phyloP scores from a whole-genome alignment of 1,284 basidiomycete genomes.

The Apiotrichum sp. region DNA sequence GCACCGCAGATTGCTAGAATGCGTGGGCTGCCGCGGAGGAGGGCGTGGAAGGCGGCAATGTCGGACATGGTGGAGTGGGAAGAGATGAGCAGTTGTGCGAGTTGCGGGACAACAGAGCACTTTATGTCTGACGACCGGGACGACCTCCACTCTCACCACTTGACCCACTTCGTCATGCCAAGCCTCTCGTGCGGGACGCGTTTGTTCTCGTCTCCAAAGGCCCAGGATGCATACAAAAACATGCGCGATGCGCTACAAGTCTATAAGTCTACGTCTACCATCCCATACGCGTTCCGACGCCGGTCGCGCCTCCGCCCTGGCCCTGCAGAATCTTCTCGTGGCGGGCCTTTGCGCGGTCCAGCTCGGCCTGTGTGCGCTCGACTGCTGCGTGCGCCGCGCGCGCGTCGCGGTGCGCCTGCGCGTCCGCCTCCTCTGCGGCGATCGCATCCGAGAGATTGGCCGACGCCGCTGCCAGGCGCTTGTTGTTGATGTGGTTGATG shows the following conservation, averaged over 20 bases:
- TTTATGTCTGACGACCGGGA: too few species aligned
- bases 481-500: constrained; percentile 39
- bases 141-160: too few species aligned
- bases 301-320: constrained; percentile 30
- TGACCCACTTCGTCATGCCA: too few species aligned
- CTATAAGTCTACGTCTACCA: too few species aligned
- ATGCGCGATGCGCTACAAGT: too few species aligned
- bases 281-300: constrained; percentile 35
- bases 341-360: constrained; percentile 3
- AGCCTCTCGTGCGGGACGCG: too few species aligned
- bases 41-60: constrained; percentile 10
- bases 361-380: background rate
- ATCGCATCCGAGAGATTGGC: constrained; percentile 16
- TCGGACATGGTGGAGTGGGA: constrained; percentile 12
- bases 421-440: background rate
- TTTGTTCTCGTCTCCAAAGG: too few species aligned
- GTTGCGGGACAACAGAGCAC: too few species aligned
- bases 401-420: background rate
- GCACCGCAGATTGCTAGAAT: constrained; percentile 13
- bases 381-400: background rate
- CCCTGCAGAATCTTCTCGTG: constrained; percentile 16
- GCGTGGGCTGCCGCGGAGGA: constrained; percentile 3
- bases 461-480: constrained; percentile 18
- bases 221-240: too few species aligned
- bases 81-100: too few species aligned